Base-by-base conservation (phyloP, 495 filamentous ascomycete species). In the Zalerion maritima region DNA sequence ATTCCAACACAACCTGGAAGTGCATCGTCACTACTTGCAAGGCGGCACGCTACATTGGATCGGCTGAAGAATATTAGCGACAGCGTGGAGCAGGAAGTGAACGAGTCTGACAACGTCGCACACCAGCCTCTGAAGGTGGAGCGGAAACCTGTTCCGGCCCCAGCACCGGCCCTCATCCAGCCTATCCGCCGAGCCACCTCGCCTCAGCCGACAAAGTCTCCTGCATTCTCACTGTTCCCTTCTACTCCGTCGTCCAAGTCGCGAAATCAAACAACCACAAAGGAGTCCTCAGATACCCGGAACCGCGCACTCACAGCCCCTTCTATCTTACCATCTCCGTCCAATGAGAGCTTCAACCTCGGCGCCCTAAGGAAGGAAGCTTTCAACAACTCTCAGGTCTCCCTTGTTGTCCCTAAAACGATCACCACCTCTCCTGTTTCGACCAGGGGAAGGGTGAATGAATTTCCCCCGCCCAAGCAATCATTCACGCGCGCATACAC, bases 1-100 rank as follows among this genome's bases (percentile, higher is more conserved):
- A 49, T 61, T 31, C 47, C 52, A 9, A 24, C 20, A 21, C 21
- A 22, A 24, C 28, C 29, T 31, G 22, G 14, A 32, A 35, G 18
- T 36, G 27, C 48, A 13, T 56, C 69, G 12, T 57, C 65, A 0
- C 56, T 81, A 16, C 55, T 82, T 28, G 64, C 70, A 42, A 64
- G 78, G 42, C 64, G 79, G 22, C 77, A 81, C 45, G 78, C 69
- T 20, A 78, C 73, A 1, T 46, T 81, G 29, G 68, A 78, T 35
- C 73, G 67, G 36, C 56, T 80, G 4, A 70, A 64, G 41, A 60
- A 45, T 18, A 58, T 68, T 10, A 57, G 65, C 16, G 58, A 62
- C 31, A 43, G 40, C n/a, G 41, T 53, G 16, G 35, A 38, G 24
- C 31, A 33, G 36, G 45, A 47, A 31, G 50, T 52, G 24, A 46